phyloP scores from a whole-genome alignment of 2,329 filamentous ascomycete species.

The Exophiala mesophila region DNA sequence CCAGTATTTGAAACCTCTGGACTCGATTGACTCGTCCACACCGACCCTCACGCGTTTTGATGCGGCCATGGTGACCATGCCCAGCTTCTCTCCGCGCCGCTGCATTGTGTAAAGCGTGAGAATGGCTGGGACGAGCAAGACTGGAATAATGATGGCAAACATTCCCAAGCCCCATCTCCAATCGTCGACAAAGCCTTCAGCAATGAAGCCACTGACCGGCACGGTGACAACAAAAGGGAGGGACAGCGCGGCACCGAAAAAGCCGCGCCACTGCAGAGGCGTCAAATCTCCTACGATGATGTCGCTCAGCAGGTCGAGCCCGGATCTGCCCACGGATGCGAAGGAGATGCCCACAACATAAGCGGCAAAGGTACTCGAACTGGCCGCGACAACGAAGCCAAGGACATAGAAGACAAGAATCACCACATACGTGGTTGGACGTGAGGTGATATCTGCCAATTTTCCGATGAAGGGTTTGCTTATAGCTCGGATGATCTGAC shows the following conservation, averaged over 20 bases:
- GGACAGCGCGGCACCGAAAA: constrained; percentile 24
- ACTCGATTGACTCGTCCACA: background rate
- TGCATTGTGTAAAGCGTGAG: constrained; percentile 28
- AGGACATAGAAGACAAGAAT: constrained; percentile 26
- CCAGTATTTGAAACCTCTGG: constrained; percentile 4
- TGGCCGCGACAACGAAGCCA: constrained; percentile 22
- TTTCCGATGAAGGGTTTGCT: constrained; percentile 27
- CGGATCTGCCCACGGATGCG: constrained; percentile 29
- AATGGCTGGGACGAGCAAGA: constrained; percentile 51
- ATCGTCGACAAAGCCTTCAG: constrained; percentile 40
- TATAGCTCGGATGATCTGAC: constrained; percentile 26
- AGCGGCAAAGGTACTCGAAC: constrained; percentile 20
- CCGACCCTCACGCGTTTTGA: constrained; percentile 3
- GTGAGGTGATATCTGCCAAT: constrained; percentile 27
- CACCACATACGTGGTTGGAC: constrained; percentile 22
- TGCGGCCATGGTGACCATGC: constrained; percentile 12
- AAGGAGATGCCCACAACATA: constrained; percentile 29
- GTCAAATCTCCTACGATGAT: constrained; percentile 31
- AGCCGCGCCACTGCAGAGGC: constrained; percentile 30
- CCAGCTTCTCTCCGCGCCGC: constrained; percentile 15
- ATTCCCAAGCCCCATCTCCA: constrained; percentile 66
- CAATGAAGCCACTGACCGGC: constrained; percentile 41
- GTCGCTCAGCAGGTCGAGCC: constrained; percentile 29
- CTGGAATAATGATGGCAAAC: constrained; percentile 60
- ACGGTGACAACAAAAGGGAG: constrained; percentile 38